Conservation (phyloP, 331 rosid species). For the Malus hybrid region DNA sequence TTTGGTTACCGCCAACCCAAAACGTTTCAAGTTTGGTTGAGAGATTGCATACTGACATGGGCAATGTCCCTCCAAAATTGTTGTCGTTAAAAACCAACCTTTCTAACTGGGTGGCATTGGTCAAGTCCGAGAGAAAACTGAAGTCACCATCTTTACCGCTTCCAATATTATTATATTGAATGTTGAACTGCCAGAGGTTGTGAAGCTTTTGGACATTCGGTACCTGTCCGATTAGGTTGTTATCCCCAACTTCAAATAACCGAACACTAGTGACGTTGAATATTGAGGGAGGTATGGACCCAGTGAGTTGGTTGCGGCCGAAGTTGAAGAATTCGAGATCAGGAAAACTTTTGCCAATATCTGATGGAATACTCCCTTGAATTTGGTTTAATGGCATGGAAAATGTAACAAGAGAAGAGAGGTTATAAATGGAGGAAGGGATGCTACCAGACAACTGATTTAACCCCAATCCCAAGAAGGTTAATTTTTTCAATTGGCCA, state of each 20-base stretch:
- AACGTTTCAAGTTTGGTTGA: fast-evolving
- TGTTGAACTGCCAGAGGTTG: fast-evolving
- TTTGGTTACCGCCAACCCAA: fast-evolving
- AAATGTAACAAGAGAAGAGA: background rate
- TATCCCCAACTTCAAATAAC: background rate
- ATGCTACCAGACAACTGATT: too few species aligned
- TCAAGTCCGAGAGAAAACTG: background rate
- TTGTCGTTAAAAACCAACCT: fast-evolving
- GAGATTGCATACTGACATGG: background rate
- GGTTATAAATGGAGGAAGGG: too few species aligned
- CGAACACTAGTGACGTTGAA: background rate
- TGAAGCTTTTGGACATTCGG: background rate
- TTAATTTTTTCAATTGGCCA: background rate
- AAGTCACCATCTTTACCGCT: background rate
- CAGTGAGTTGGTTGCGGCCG: background rate
- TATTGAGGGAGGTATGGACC: background rate
- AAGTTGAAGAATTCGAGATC: background rate
- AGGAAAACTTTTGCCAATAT: background rate
- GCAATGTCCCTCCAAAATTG: background rate
- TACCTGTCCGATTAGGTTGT: background rate
- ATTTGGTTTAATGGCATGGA: background rate
- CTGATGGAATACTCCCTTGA: background rate
- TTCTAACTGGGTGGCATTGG: background rate
- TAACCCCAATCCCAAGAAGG: too few species aligned
- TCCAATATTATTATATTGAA: background rate